Base-by-base conservation (phyloP, 257 asterid species). In the Solanum chmielewskii region DNA sequence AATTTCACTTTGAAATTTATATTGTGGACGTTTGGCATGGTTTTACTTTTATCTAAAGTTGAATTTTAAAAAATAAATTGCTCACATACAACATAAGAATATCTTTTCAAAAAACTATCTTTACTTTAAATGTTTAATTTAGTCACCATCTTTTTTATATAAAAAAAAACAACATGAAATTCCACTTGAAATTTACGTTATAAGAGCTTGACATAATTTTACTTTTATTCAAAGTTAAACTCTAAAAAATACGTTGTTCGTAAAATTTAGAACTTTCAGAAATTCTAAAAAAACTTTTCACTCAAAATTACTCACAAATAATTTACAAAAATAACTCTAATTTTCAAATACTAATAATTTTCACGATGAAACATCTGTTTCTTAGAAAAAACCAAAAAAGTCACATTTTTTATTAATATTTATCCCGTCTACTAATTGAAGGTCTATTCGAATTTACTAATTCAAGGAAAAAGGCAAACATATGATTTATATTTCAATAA, bases 301-400 rank as follows among this genome's bases (percentile, higher is more conserved):
- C 64, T 56, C n/a, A 0, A 18, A 18, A 18, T 56, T 18, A 20
- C 64, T 56, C 64, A 56, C 64, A 56, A 0, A 56, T 2, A 18
- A 56, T 18, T 52, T 2, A 41, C 0, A 18, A 18, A 56, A 56
- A 18, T 56, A 56, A 18, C n/a, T 56, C 5, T 0, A 56, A 18
- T 18, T 18, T 52, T 52, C 0, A 52, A 52, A 6, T 52, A 52
- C 10, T 18, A 2, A 52, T 3, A 52, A 52, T 52, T 52, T 56
- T 56, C n/a, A 56, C 1, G 4, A 18, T 18, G 0, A 18, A 56
- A 56, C 9, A 2, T 0, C 0, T 18, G 4, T 56, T 0, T 52
- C n/a, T 18, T 70, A 21, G 13, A 70, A 70, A 70, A 37, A 70
- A 35, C 0, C 0, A 1, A 70, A 70, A 8, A 33, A 2, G 44